Percentiles rank a stretch among this genome's conserved stretches.
Conservation (phyloP, 768 basidiomycete genomes). For the Termitomyces sp. region DNA sequence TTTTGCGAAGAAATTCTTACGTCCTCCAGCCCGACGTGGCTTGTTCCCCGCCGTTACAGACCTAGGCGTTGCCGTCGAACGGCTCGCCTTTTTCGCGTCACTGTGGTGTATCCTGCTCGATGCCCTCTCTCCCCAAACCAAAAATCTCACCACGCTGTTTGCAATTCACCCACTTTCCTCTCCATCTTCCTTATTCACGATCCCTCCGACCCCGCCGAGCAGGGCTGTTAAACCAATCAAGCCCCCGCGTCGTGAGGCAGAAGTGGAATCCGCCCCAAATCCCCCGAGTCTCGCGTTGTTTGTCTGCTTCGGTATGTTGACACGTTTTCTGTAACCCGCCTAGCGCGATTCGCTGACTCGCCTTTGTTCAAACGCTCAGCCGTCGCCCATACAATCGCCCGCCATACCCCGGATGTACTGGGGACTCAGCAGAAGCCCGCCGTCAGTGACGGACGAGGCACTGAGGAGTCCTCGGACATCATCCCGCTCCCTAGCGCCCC, state of each 20-base stretch:
- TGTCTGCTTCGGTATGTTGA: not conserved
- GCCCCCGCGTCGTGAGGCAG: not conserved
- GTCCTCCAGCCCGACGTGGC: not conserved
- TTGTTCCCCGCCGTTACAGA: not conserved
- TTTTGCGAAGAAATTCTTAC: not conserved
- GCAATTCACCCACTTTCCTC: not conserved
- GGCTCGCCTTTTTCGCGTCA: not conserved
- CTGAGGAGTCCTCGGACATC: too few species aligned
- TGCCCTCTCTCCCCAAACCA: not conserved
- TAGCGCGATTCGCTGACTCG: not conserved
- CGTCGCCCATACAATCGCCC: not conserved
- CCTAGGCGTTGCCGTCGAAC: not conserved
- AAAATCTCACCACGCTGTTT: not conserved
- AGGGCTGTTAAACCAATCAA: not conserved
- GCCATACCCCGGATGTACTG: not conserved
- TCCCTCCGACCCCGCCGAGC: not conserved
- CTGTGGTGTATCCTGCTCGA: not conserved
- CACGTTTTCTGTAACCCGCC: not conserved
- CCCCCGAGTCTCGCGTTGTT: not conserved
- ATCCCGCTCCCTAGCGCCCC: too few species aligned
- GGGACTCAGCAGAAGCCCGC: not conserved
- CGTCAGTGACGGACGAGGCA: too few species aligned
- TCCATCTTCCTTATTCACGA: not conserved
- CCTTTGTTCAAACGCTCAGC: not conserved
- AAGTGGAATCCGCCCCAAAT: not conserved